A percentile compares a stretch with the other conserved stretches of the same genome.
phyloP scores from a whole-genome alignment of 305 asterid species.

The Fraxinus nigra region DNA sequence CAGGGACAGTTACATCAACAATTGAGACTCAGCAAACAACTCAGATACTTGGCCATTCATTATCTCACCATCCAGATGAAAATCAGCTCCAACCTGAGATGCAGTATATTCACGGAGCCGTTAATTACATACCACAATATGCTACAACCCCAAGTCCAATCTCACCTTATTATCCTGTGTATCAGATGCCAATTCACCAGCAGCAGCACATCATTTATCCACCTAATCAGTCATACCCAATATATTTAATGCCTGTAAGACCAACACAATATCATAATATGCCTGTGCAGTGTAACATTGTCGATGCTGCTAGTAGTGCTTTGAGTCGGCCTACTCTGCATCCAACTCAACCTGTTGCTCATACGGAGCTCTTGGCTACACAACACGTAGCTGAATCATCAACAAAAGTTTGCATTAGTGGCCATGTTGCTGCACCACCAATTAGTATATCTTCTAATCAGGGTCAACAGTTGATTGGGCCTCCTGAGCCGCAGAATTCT shows the following conservation, averaged over 20 bases:
- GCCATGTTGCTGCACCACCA: constrained; percentile 29
- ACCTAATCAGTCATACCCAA: constrained; percentile 57
- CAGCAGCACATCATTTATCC: constrained; percentile 43
- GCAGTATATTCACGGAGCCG: constrained; percentile 55
- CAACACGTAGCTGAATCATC: constrained; percentile 44
- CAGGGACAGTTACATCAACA: constrained; percentile 36
- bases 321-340: constrained; percentile 45
- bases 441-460: constrained; percentile 37
- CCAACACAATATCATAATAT: constrained; percentile 53
- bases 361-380: constrained; percentile 37
- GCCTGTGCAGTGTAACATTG: constrained; percentile 36
- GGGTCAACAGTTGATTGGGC: constrained; percentile 37
- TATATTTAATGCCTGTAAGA: constrained; percentile 52
- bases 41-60: constrained; percentile 45
- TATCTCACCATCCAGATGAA: constrained; percentile 48
- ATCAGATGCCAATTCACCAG: constrained; percentile 58
- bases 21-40: constrained; percentile 34
- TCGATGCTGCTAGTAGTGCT: constrained; percentile 29
- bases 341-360: constrained; percentile 42
- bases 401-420: constrained; percentile 28
- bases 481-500: constrained; percentile 39
- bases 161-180: constrained; percentile 61
- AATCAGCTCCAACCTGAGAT: constrained; percentile 46
- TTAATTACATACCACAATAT: constrained; percentile 55
- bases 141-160: constrained; percentile 40